These are phyloP conservation scores for Fremontodendron californicum DNA, from an alignment of 345 rosid genomes.

Conservation along the genomic window DNA sequence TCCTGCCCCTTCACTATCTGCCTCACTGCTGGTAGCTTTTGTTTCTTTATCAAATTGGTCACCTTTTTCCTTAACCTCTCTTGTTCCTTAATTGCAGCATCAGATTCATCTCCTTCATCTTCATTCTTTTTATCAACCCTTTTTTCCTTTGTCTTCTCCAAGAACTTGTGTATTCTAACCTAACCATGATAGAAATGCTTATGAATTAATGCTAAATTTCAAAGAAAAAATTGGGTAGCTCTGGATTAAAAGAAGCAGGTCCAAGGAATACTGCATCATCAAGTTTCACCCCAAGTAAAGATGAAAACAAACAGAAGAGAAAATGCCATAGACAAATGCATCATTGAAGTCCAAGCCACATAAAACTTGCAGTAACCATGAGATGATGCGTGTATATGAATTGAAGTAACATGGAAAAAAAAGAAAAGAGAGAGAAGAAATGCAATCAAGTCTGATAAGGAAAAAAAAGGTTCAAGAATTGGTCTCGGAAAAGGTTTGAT, in stretches of 20 bases:
- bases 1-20: conserved; percentile 68
- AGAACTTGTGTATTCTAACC: conserved; percentile 69
- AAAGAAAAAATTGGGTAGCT: background rate
- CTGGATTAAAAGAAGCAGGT: conserved; percentile 11
- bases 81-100: conserved; percentile 40
- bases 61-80: conserved; percentile 74
- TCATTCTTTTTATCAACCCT: conserved; percentile 35
- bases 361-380: background rate
- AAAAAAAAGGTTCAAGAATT: background rate
- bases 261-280: background rate
- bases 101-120: conserved; percentile 39
- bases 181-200: conserved; percentile 29
- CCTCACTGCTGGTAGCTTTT: conserved; percentile 77
- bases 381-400: background rate
- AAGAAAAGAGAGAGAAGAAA: background rate
- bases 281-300: background rate
- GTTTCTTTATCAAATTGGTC: conserved; percentile 66
- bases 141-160: conserved; percentile 76
- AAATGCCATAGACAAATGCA: background rate
- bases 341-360: background rate
- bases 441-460: background rate
- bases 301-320: background rate
- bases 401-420: background rate
- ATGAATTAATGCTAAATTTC: conserved; percentile 12
- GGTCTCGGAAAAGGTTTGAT: background rate